Evolutionary conservation across 2,329 filamentous ascomycete genomes (phyloP), one percentile per base, ranked within the genome.

Genomic region (Sporothrix dimorphospora): DNA sequence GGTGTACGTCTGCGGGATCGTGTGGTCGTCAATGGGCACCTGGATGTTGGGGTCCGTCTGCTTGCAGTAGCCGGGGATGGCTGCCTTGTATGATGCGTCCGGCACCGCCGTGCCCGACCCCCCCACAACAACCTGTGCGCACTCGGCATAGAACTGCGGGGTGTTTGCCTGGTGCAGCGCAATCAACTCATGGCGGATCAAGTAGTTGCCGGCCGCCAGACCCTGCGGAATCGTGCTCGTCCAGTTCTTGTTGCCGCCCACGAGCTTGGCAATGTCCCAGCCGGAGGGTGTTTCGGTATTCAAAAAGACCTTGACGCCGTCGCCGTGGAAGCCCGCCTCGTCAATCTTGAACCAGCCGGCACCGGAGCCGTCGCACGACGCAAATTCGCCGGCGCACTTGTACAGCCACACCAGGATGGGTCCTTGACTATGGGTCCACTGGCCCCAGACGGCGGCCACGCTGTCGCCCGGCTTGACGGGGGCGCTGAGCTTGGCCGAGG

Each of bases 301-400:
- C 65, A 78, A 74, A 74, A 78, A 78, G 40, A 77, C 75, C 68
- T 75, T 76, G 71, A 69, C 70, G 73, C 76, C 72, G 70, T 75
- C 75, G 27, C 76, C 76, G 65, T 74, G 72, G 74, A 79, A 77
- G 63, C 78, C 86, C 77, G 82, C 81, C 77, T 88, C 82, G 75
- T 87, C 85, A 74, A 89, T 87, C 82, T 88, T 88, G 83, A 88
- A 89, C 87, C 87, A 89, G 70, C 82, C 81, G 76, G 84, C 82
- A 40, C 83, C 82, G 66, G 83, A 84, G 49, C 87, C 87, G 73
- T 86, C 83, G 76, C 86, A 88, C 47, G 81, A 78, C 14, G 78
- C 79, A 78, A 87, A 87, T 67, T 81, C 82, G 47, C 81, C 81
- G 3, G 83, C 78, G 78, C 86, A 88, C 73, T 86, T 84, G 81